phyloP scores from a whole-genome alignment of 1,139 yeast species.

The Yamadazyma epiphylla region DNA sequence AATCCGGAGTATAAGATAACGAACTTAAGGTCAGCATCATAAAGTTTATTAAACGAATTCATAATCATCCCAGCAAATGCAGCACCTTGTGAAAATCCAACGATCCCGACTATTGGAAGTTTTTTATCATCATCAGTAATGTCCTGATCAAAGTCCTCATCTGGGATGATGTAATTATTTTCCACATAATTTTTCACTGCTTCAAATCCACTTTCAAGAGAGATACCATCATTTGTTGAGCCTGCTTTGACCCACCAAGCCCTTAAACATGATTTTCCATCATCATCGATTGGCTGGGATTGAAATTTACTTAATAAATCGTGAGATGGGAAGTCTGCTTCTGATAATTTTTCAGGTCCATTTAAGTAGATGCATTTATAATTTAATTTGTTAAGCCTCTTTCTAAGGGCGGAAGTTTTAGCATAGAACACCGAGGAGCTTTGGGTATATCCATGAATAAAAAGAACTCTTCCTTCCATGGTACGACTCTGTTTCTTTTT shows the following conservation, averaged over 20 bases:
- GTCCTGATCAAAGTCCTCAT: conserved; percentile 22
- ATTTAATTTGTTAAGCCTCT: conserved; percentile 29
- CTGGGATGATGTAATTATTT: conserved; percentile 28
- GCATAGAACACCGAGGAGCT: conserved; percentile 43
- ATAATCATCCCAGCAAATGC: conserved; percentile 46
- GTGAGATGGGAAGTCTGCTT: conserved; percentile 63
- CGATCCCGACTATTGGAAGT: conserved; percentile 37
- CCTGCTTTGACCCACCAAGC: background rate
- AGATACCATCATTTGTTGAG: background rate
- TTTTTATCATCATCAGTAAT: conserved; percentile 18
- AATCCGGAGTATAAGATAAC: conserved; percentile 79
- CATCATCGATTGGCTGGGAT: conserved; percentile 23
- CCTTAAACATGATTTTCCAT: no score
- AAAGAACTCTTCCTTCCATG: conserved; percentile 33
- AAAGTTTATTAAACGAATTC: conserved; percentile 26
- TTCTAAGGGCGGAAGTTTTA: conserved; percentile 43
- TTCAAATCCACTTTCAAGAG: conserved; percentile 1
- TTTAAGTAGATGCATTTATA: conserved; percentile 72
- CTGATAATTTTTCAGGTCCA: conserved; percentile 64
- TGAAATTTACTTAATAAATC: conserved; percentile 43
- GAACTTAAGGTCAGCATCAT: conserved; percentile 45
- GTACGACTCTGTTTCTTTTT: no score
- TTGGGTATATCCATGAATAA: conserved; percentile 46
- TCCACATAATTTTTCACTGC: conserved; percentile 28
- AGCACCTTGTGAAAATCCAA: conserved; percentile 48